These are phyloP conservation scores for Nematocida parisii DNA, from an alignment of 371 early-diverging fungal genomes.

Conservation along the genomic window DNA sequence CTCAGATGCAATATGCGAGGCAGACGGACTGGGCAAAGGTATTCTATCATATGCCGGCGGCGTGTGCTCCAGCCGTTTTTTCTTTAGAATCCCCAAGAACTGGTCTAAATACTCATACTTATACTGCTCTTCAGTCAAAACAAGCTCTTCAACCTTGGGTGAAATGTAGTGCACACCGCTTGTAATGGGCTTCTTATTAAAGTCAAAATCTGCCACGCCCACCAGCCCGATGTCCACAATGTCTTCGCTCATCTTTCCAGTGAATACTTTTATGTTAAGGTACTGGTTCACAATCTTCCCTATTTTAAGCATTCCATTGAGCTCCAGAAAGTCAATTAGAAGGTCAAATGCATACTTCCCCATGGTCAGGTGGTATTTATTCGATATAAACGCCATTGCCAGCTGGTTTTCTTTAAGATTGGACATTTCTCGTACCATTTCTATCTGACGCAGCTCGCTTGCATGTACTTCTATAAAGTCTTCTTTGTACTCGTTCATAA, in stretches of 20 bases:
- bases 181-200: slow-evolving; percentile 51
- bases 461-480: slow-evolving; percentile 75
- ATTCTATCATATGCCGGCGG: slow-evolving; percentile 47
- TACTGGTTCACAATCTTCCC: slow-evolving; percentile 87
- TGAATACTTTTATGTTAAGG: slow-evolving; percentile 77
- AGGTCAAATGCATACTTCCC: slow-evolving; percentile 83
- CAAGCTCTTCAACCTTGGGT: slow-evolving; percentile 68
- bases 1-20: slow-evolving; percentile 65
- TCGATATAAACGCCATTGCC: slow-evolving; percentile 76
- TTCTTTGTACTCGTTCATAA: slow-evolving; percentile 77
- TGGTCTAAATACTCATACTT: slow-evolving; percentile 78
- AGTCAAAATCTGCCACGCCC: slow-evolving; percentile 54
- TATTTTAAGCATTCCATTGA: slow-evolving; percentile 79
- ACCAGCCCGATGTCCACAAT: slow-evolving; percentile 65
- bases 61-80: slow-evolving; percentile 62
- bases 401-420: slow-evolving; percentile 79
- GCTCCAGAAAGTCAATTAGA: slow-evolving; percentile 83
- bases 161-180: slow-evolving; percentile 65
- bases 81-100: slow-evolving; percentile 73
- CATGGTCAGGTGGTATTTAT: slow-evolving; percentile 83
- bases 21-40: slow-evolving; percentile 47
- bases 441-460: slow-evolving; percentile 71
- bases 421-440: slow-evolving; percentile 72
- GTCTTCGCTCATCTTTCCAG: slow-evolving; percentile 61
- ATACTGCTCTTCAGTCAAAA: slow-evolving; percentile 75